Evolutionary conservation across 1,284 basidiomycete genomes (phyloP).

Genomic region (Phlebopus sp.): DNA sequence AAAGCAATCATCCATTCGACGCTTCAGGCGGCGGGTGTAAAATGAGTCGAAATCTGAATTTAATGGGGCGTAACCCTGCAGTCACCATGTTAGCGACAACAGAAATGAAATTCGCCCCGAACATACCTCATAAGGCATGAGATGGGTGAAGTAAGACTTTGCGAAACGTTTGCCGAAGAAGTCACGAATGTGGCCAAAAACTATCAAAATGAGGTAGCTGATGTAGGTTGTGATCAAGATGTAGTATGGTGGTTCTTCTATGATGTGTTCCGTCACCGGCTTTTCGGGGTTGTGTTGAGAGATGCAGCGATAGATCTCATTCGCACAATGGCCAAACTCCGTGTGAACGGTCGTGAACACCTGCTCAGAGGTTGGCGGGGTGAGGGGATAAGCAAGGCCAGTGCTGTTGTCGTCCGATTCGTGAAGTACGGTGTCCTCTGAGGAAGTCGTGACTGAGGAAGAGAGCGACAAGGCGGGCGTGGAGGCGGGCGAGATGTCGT

Average conservation of each 20-base stretch:
- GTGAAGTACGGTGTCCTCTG: conserved; percentile 59
- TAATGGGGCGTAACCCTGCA: conserved; percentile 90
- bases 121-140: conserved; percentile 80
- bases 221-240: conserved; percentile 91
- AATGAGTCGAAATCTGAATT: conserved; percentile 99
- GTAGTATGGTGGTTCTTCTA: conserved; percentile 86
- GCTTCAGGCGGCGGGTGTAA: conserved; percentile 94
- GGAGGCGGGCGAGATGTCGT: conserved; percentile 34
- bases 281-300: conserved; percentile 59
- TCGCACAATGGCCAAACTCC: conserved; percentile 83
- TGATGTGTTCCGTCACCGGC: conserved; percentile 50
- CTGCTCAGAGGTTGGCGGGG: conserved; percentile 73
- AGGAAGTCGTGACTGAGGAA: conserved; percentile 61
- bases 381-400: conserved; percentile 53
- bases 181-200: conserved; percentile 91
- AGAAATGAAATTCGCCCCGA: background rate
- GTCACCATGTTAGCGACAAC: conserved; percentile 7
- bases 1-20: conserved; percentile 95
- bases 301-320: conserved; percentile 65
- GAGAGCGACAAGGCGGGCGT: conserved; percentile 70
- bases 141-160: conserved; percentile 72
- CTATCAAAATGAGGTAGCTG: conserved; percentile 86
- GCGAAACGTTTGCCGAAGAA: conserved; percentile 90
- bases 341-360: conserved; percentile 75
- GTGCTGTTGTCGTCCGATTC: conserved; percentile 47